A percentile compares a stretch with the other conserved stretches of the same genome.
These are phyloP conservation scores for Salix arbutifolia DNA, from an alignment of 345 rosid genomes.

Conservation along the genomic window DNA sequence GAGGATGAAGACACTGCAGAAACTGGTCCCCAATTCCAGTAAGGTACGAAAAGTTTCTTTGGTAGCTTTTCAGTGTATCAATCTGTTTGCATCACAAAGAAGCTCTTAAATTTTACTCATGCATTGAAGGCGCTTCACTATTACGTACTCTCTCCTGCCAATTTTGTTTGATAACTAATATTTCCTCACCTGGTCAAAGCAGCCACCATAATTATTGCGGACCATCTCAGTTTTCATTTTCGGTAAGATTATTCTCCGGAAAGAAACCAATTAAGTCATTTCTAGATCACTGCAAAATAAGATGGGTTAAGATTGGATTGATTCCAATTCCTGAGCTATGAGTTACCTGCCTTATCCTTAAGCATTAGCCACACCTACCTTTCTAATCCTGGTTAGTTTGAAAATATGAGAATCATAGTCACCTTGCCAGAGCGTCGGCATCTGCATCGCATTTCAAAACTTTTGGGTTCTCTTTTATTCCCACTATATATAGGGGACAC, in stretches of 20 bases:
- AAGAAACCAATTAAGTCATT: not conserved
- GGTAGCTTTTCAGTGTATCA: not conserved
- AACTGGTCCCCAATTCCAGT: conserved; percentile 90
- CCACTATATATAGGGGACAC: not conserved
- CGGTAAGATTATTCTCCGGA: not conserved
- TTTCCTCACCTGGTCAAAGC: not conserved
- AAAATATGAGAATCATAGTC: not conserved
- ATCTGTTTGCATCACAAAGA: not conserved
- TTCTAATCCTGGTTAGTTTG: not conserved
- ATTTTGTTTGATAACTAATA: not conserved
- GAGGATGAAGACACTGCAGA: conserved; percentile 95
- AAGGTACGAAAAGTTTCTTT: conserved; percentile 48
- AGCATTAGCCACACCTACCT: not conserved
- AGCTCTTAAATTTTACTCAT: not conserved
- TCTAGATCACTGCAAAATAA: not conserved
- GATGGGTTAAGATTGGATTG: not conserved
- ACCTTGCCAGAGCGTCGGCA: not conserved
- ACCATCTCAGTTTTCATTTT: not conserved
- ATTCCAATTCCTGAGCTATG: not conserved
- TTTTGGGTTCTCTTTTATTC: not conserved
- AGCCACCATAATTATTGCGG: not conserved
- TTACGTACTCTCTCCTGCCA: not conserved
- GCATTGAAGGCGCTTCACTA: not conserved
- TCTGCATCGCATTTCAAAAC: not conserved
- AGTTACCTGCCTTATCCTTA: not conserved